Evolutionary conservation across 441 rosid genomes (phyloP), one percentile per base, ranked within the genome.

Genomic region (Theobroma grandiflorum): DNA sequence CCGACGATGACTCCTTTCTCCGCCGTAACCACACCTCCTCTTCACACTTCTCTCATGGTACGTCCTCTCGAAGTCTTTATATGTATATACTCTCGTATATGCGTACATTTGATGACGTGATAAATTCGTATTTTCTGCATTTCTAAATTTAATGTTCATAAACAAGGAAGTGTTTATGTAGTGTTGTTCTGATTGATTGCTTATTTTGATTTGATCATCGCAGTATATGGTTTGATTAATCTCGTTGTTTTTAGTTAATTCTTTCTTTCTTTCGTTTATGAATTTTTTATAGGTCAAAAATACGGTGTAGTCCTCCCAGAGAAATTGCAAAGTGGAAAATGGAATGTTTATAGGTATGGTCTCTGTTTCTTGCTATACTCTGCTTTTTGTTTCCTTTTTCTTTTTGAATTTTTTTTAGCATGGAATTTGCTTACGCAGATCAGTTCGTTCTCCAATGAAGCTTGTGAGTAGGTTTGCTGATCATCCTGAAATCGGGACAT

Each of bases 271-370:
- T 58, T 26, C 31, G 37, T 15, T 43, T 45, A 20, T 8, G 18
- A 35, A 74, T 64, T 53, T 77, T n/a, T 64, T 57, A 8, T 68
- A 80, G 96, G 84, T 72, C 81, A 85, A 67, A 74, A 78, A 6
- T 89, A 87, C 78, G 87, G 94, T 43, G 90, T 87, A 38, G 85
- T 84, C 75, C 94, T 92, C 67, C 96, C 96, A 1, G 96, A 92
- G 80, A 92, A 90, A 82, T 76, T 90, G 22, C 87, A 85, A 63
- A 86, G 87, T 35, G 96, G 94, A 74, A 90, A 85, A 83, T 92
- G 96, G 96, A 90, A 90, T 79, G 96, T 92, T n/a, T 89, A 90
- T 83, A 88, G 96, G 31, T 26, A 26, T 26, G 31, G 96, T 87
- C 9, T 22, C 50, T 72, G 53, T 6, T 26, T 70, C 57, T 72